Conservation (phyloP, 2,329 filamentous ascomycete species). For the Capronia epimyces region DNA sequence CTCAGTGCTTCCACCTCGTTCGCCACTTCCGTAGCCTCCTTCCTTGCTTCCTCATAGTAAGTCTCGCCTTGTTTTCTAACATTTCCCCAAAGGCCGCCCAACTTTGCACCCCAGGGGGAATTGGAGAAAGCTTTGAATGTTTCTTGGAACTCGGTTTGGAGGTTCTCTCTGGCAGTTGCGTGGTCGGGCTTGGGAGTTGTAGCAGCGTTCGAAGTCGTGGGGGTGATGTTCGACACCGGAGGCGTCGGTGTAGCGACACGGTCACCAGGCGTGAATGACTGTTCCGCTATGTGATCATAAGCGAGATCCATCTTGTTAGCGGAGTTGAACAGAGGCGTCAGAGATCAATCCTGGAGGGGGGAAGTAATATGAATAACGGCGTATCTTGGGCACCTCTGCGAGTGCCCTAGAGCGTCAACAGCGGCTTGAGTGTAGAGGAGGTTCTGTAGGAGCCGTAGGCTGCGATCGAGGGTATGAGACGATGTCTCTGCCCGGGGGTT, state of each 20-base stretch:
- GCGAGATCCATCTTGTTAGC: constrained; percentile 72
- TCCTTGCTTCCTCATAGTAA: constrained; percentile 74
- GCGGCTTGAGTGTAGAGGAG: not conserved
- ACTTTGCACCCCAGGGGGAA: constrained; percentile 81
- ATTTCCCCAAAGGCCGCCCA: constrained; percentile 82
- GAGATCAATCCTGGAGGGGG: not conserved
- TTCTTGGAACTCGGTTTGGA: constrained; percentile 88
- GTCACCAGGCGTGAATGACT: constrained; percentile 59
- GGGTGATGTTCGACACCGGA: constrained; percentile 42
- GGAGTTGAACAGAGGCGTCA: not conserved
- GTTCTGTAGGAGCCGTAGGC: not conserved
- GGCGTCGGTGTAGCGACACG: constrained; percentile 29
- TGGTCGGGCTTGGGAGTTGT: constrained; percentile 27
- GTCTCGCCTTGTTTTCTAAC: constrained; percentile 94
- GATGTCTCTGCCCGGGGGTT: not conserved
- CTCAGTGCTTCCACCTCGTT: constrained; percentile 70
- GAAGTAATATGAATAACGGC: not conserved
- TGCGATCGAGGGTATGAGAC: not conserved
- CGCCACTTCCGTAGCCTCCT: constrained; percentile 80
- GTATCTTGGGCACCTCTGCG: not conserved
- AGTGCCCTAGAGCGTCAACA: not conserved
- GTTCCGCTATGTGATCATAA: constrained; percentile 93
- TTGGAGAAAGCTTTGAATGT: constrained; percentile 89
- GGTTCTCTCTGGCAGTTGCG: constrained; percentile 43
- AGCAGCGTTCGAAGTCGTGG: constrained; percentile 27